These are phyloP conservation scores for Apophysomyces trapeziformis DNA, from an alignment of 371 early-diverging fungal species.

Conservation along the genomic window DNA sequence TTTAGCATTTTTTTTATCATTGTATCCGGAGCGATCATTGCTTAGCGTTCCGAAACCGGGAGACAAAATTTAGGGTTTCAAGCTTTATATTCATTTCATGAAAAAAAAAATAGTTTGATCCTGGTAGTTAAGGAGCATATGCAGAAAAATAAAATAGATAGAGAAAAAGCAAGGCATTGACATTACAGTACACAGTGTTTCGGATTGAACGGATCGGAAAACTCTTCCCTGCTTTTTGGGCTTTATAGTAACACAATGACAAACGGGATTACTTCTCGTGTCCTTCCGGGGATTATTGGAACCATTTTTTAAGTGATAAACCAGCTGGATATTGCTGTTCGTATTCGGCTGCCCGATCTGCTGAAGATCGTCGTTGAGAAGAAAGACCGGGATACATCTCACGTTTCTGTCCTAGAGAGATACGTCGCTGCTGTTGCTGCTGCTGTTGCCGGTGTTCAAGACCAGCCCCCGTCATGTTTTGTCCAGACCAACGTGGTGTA, in stretches of 20 bases:
- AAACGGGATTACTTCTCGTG: neutral
- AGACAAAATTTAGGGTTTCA: neutral
- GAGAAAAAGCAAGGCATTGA: neutral
- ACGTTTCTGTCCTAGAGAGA: neutral
- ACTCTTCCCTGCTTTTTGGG: neutral
- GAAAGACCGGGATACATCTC: constrained; percentile 6
- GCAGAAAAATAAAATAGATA: neutral
- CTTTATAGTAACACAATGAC: neutral
- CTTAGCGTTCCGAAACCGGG: neutral
- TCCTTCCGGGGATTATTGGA: neutral
- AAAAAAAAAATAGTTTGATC: neutral
- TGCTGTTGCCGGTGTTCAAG: neutral
- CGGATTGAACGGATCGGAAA: too few species aligned
- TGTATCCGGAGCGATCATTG: constrained; percentile 7
- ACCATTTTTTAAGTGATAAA: neutral
- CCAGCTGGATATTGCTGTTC: constrained; percentile 1
- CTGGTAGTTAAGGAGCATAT: neutral
- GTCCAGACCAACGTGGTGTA: neutral
- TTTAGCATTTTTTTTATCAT: neutral
- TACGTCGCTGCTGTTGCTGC: neutral
- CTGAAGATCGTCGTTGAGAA: constrained; percentile 7
- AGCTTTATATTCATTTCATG: neutral
- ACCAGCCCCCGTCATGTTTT: neutral
- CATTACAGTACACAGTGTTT: too few species aligned
- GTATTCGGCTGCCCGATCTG: neutral